Conservation (phyloP, 768 basidiomycete genomes). For the Russula brevipes region DNA sequence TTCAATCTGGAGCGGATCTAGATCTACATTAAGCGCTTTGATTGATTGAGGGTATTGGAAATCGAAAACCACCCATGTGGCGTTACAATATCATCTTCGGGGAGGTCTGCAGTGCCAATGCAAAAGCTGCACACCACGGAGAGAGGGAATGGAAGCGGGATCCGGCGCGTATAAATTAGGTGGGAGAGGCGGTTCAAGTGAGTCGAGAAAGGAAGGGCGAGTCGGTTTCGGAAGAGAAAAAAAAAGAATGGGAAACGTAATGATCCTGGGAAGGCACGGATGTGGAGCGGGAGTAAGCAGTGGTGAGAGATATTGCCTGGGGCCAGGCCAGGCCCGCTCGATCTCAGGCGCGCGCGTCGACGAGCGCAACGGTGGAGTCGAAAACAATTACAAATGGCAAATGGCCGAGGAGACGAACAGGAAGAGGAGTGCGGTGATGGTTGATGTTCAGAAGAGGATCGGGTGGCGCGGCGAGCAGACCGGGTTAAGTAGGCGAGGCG, state of each 20-base stretch:
- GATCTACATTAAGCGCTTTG: slow-evolving; percentile 3
- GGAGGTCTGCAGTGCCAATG: not conserved
- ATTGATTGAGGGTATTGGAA: slow-evolving; percentile 14
- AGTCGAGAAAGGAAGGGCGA: slow-evolving; percentile 16
- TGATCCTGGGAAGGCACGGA: slow-evolving; percentile 17
- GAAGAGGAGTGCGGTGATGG: not conserved
- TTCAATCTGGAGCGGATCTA: slow-evolving; percentile 7
- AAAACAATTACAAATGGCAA: not conserved
- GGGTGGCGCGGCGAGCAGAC: not conserved
- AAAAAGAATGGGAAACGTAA: slow-evolving; percentile 19
- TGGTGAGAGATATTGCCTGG: not conserved
- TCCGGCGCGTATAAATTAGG: not conserved
- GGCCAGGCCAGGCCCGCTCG: slow-evolving; percentile 5
- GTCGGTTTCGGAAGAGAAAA: slow-evolving; percentile 12
- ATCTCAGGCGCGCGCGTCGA: not conserved
- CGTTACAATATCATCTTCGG: not conserved
- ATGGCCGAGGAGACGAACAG: not conserved
- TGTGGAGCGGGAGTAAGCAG: slow-evolving; percentile 13
- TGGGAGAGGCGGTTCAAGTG: not conserved
- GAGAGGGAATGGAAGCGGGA: slow-evolving; percentile 4
- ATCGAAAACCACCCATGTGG: not conserved
- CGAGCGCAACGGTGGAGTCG: not conserved
- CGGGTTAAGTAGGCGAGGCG: not conserved
- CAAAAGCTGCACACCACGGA: not conserved
- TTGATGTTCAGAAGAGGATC: not conserved